phyloP scores from a whole-genome alignment of 2,329 filamentous ascomycete species.

The Bipolaris oryzae region DNA sequence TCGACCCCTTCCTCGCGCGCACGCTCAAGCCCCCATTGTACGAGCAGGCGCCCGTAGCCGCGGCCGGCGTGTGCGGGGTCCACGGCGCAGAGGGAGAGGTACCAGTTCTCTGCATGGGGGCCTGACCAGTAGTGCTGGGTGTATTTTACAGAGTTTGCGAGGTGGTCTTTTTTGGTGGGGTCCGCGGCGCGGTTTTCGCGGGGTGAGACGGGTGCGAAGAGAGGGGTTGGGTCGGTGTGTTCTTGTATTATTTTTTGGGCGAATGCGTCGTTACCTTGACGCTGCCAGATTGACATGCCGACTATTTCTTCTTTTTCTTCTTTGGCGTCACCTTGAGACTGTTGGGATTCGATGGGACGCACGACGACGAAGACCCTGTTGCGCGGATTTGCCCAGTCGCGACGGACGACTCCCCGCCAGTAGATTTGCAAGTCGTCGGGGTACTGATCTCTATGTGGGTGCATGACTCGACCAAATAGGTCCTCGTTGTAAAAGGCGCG shows the following conservation, averaged over 20 bases:
- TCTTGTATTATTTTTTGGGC: conserved; percentile 14
- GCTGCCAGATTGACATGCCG: conserved; percentile 31
- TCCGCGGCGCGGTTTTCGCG: conserved; percentile 27
- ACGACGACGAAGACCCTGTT: conserved; percentile 20
- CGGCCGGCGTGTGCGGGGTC: conserved; percentile 50
- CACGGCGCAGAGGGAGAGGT: conserved; percentile 34
- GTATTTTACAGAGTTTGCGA: conserved; percentile 9
- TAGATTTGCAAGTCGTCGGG: conserved; percentile 33
- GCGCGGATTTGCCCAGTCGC: conserved; percentile 21
- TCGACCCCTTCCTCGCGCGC: conserved; percentile 47
- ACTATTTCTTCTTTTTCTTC: conserved; percentile 26
- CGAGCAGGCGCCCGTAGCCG: conserved; percentile 49
- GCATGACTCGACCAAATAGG: conserved; percentile 35
- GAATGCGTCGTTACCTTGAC: conserved; percentile 25
- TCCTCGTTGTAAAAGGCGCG: conserved; percentile 40
- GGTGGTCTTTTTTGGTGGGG: conserved; percentile 16
- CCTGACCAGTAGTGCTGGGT: conserved; percentile 24
- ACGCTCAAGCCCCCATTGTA: conserved; percentile 51
- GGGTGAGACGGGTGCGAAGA: neutral
- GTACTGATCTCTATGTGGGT: conserved; percentile 31
- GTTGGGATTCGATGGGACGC: neutral
- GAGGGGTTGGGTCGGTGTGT: conserved; percentile 12
- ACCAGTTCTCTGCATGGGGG: neutral
- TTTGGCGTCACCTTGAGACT: conserved; percentile 10
- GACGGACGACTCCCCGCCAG: conserved; percentile 26